phyloP scores from a whole-genome alignment of 192 early-diverging fungal species.

The Podila minutissima region DNA sequence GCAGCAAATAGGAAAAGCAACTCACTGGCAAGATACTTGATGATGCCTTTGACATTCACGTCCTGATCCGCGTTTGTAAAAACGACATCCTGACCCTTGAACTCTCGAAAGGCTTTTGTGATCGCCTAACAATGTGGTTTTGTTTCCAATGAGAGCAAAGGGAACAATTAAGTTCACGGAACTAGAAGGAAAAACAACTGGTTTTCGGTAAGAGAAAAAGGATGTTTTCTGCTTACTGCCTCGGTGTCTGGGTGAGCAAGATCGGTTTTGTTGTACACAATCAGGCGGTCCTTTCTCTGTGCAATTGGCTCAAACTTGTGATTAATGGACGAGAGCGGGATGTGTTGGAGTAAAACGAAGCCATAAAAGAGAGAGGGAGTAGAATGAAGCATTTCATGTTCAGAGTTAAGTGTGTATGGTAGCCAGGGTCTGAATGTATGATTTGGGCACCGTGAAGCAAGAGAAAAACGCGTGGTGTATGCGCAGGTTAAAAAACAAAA shows the following conservation, averaged over 20 bases:
- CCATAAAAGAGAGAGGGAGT: not conserved
- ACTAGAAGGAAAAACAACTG: not conserved
- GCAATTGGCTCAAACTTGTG: conserved; percentile 78
- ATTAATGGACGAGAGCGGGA: conserved; percentile 93
- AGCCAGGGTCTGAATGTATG: not conserved
- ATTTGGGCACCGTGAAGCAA: not conserved
- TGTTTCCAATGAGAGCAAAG: no score
- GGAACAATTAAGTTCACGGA: not conserved
- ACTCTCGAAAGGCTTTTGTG: conserved; percentile 51
- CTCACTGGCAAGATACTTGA: conserved; percentile 69
- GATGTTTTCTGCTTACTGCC: conserved; percentile 21
- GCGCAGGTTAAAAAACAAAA: conserved; percentile 10
- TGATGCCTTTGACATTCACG: conserved; percentile 71
- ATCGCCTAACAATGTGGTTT: conserved; percentile 17
- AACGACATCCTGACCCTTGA: conserved; percentile 62
- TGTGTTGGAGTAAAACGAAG: conserved; percentile 44
- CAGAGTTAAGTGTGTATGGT: conserved; percentile 1
- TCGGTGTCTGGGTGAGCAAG: conserved; percentile 75
- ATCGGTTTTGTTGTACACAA: conserved; percentile 96
- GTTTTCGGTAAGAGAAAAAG: not conserved
- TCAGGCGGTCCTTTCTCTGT: conserved; percentile 71
- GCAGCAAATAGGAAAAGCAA: not conserved
- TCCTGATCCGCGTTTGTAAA: conserved; percentile 74
- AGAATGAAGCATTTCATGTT: not conserved
- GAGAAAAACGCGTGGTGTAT: not conserved